Evolutionary conservation across 768 basidiomycete species (phyloP), one percentile per base, ranked within the genome.

Genomic region (Leucocoprinus birnbaumii): DNA sequence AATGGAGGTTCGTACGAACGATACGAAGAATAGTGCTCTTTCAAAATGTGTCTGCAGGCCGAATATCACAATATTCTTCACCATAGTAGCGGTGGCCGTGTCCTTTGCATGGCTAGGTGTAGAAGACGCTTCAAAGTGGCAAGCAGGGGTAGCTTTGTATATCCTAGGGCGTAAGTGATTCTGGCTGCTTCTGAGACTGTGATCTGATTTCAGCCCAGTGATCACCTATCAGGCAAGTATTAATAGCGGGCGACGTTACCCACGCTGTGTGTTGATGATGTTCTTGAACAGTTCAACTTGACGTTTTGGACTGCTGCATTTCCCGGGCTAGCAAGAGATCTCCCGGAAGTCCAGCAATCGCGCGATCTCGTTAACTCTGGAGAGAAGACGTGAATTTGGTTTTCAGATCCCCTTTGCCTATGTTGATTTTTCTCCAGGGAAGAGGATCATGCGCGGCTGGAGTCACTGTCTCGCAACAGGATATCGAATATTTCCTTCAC

Each of bases 271-370:
- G 26, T 21, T 50, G 4, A 53, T 24, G 16, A 37, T 37, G 49
- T 9, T 34, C 11, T 47, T n/a, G n/a, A n/a, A n/a, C 54, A 87
- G 82, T 81, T 86, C 53, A 73, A 85, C 26, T 66, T 90, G 52
- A 90, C 89, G 0, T 91, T 91, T 68, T 91, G 87, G 88, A 87
- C 86, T 0, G 89, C 89, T 11, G 89, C 89, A 11, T 90, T 91
- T 64, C 87, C 89, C 0, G 88, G 86, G 16, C 74, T 91, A 14
- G 84, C 85, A 21, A 77, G 82, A 8, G 80, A 90, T 65, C 76
- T 89, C 24, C 84, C 86, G 0, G 83, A 88, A 61, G 80, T 91
- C n/a, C 74, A 79, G 58, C 66, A 73, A 48, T 87, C 85, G 2
- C 68, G 73, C 3, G 55, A 52, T 3, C 66, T 76, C 46, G 73